These are phyloP conservation scores for Pythium rishiriense DNA, from an alignment of 352 stramenopile genomes.

Conservation along the genomic window DNA sequence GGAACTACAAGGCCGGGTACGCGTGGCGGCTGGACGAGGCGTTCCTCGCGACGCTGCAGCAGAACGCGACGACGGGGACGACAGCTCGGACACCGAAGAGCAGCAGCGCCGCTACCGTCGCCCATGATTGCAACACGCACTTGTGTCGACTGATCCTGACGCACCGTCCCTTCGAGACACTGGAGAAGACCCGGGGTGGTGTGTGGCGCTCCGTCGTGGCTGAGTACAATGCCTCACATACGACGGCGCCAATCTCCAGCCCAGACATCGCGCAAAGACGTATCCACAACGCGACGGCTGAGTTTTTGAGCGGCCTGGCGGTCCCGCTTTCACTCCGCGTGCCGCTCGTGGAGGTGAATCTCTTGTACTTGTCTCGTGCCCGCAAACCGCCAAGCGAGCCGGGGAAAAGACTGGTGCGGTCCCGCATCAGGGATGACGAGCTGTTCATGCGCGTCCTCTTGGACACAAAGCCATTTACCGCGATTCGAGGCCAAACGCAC, in stretches of 20 bases:
- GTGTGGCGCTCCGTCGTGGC: neutral
- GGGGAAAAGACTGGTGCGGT: neutral
- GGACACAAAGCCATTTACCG: neutral
- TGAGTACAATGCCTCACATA: neutral
- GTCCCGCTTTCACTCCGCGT: neutral
- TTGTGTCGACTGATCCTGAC: neutral
- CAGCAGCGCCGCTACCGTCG: neutral
- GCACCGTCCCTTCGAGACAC: neutral
- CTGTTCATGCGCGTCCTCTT: neutral
- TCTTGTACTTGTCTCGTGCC: neutral
- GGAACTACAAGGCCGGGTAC: neutral
- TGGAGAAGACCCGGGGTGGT: too few relatives aligned
- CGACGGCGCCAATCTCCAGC: too few relatives aligned
- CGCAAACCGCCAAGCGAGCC: neutral
- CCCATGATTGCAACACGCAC: too few relatives aligned
- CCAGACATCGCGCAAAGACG: neutral
- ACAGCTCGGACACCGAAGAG: too few relatives aligned
- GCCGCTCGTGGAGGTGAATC: neutral
- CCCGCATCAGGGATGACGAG: neutral
- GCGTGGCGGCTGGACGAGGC: neutral
- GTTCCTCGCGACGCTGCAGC: neutral
- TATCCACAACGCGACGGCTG: neutral
- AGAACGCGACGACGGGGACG: neutral
- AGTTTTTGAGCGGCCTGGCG: too few relatives aligned
- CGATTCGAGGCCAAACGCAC: neutral